These are phyloP conservation scores for Calonectria pseudoturangicola DNA, from an alignment of 2,329 filamentous ascomycete species.

Conservation along the genomic window DNA sequence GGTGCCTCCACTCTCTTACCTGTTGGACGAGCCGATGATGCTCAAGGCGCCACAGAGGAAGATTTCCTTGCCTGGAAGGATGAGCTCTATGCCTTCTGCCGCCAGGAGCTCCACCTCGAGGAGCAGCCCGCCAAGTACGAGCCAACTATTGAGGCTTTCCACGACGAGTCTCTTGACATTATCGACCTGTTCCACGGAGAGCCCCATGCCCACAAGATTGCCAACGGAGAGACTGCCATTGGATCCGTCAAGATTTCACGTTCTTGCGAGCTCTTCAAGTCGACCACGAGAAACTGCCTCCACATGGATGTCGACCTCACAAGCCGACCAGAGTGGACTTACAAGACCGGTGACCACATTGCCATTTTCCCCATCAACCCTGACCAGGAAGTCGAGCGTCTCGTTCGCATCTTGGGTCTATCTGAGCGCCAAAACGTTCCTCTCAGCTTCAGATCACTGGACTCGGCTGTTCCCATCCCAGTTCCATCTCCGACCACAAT, in stretches of 20 bases:
- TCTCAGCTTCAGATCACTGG: slow-evolving; percentile 45
- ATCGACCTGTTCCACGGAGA: slow-evolving; percentile 46
- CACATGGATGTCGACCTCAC: slow-evolving; percentile 60
- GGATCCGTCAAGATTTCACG: slow-evolving; percentile 33
- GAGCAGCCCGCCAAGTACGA: slow-evolving; percentile 51
- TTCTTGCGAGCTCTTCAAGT: slow-evolving; percentile 51
- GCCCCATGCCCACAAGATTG: slow-evolving; percentile 46
- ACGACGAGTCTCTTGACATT: slow-evolving; percentile 37
- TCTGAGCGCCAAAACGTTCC: slow-evolving; percentile 47
- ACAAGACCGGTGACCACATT: slow-evolving; percentile 62
- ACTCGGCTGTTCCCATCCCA: slow-evolving; percentile 37
- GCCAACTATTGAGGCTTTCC: slow-evolving; percentile 40
- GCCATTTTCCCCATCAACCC: slow-evolving; percentile 61
- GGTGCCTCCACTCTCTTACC: slow-evolving; percentile 51
- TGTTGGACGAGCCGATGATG: slow-evolving; percentile 56
- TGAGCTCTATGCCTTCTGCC: slow-evolving; percentile 46
- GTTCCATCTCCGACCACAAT: slow-evolving; percentile 62
- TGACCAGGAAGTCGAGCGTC: slow-evolving; percentile 53
- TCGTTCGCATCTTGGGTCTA: slow-evolving; percentile 54
- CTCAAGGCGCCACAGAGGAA: slow-evolving; percentile 55
- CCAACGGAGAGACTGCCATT: slow-evolving; percentile 40
- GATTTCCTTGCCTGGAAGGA: slow-evolving; percentile 59
- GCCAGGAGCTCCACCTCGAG: slow-evolving; percentile 46
- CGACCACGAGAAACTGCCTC: slow-evolving; percentile 54
- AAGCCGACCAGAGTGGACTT: slow-evolving; percentile 47